phyloP scores from a whole-genome alignment of 2,329 filamentous ascomycete genomes.

The Botryotinia narcissicola region DNA sequence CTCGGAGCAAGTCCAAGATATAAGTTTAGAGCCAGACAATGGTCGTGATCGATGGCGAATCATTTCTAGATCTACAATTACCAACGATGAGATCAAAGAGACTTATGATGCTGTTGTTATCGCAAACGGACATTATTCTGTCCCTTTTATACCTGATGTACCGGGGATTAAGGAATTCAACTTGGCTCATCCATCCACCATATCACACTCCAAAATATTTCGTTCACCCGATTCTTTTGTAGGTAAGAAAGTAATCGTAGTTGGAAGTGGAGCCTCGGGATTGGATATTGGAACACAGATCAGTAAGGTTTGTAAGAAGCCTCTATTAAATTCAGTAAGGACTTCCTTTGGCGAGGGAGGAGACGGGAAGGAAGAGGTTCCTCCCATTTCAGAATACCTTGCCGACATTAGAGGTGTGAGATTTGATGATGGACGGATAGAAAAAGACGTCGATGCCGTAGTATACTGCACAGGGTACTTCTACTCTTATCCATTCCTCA shows the following conservation, averaged over 20 bases:
- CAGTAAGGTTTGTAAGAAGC: conserved; percentile 54
- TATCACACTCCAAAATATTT: conserved; percentile 79
- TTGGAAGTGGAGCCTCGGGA: conserved; percentile 83
- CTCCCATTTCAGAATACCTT: conserved; percentile 58
- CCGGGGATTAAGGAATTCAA: conserved; percentile 60
- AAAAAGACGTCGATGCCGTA: conserved; percentile 68
- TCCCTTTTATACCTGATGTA: conserved; percentile 65
- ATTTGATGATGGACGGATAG: conserved; percentile 64
- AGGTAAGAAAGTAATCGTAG: conserved; percentile 73
- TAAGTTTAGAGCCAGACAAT: conserved; percentile 42
- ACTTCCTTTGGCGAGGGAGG: conserved; percentile 44
- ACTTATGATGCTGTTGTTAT: conserved; percentile 70
- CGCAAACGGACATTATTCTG: conserved; percentile 72
- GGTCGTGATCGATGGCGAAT: conserved; percentile 56
- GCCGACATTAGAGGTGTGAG: conserved; percentile 56
- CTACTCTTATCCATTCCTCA: conserved; percentile 75
- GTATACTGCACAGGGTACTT: conserved; percentile 90
- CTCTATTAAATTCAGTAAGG: conserved; percentile 64
- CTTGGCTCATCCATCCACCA: conserved; percentile 54
- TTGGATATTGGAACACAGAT: conserved; percentile 82
- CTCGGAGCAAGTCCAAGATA: conserved; percentile 64
- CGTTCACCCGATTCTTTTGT: conserved; percentile 61
- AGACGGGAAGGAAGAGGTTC: conserved; percentile 48
- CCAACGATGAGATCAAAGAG: conserved; percentile 25
- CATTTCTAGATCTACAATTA: conserved; percentile 32